Evolutionary conservation across 164 flowering plant species (phyloP).

Genomic region (Echeveria elegans): DNA sequence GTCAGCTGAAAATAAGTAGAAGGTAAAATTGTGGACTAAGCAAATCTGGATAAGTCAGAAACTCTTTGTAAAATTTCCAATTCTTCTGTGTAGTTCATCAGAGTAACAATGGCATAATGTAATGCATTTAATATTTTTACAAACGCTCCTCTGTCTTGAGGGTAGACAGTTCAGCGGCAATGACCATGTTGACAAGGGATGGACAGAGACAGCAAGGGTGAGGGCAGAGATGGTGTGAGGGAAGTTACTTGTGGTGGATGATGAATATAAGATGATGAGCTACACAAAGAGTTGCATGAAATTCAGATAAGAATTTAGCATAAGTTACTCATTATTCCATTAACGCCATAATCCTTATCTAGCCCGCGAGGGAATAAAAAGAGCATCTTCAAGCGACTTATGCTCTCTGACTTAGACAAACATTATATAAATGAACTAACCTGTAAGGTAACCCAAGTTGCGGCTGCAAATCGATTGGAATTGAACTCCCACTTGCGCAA

Average conservation of each 20-base stretch:
- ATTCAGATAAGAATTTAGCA: background rate
- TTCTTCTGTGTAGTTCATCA: background rate
- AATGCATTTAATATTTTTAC: background rate
- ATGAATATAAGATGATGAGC: background rate
- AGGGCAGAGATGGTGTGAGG: background rate
- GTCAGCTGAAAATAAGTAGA: no score
- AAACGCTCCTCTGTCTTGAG: background rate
- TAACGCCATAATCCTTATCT: no score
- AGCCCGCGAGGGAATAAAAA: no score
- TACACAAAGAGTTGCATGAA: background rate
- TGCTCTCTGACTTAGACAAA: no score
- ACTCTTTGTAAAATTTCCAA: background rate
- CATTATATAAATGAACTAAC: background rate
- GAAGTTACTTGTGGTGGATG: background rate
- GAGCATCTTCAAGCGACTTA: no score
- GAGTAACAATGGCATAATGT: background rate
- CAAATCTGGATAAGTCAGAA: no score
- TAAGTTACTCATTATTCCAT: background rate
- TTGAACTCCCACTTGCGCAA: constrained; percentile 1
- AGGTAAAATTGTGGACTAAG: no score
- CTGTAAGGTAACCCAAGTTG: background rate
- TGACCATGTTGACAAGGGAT: constrained; percentile 1
- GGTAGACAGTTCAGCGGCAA: background rate
- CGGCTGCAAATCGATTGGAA: background rate
- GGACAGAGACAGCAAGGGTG: constrained; percentile 4